Base-by-base conservation (phyloP, 345 rosid species). In the Diplotaxis tenuifolia region DNA sequence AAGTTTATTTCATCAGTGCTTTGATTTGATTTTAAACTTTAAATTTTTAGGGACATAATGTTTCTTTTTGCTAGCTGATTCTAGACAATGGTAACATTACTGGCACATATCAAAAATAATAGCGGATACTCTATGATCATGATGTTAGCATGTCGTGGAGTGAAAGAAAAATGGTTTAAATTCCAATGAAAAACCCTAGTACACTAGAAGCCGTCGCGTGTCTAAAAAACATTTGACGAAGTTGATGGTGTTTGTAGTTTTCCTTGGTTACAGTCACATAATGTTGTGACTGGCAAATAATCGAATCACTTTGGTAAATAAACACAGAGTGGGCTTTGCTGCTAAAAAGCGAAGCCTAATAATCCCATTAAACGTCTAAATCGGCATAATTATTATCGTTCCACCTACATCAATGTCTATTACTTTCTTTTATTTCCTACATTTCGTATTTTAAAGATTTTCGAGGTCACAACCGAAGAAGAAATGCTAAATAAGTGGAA, bases 241-340 rank as follows among this genome's bases (percentile, higher is more conserved):
- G 56, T 42, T 18, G 45, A 50, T 21, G 10, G 1, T 12, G 56
- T 27, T 69, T 12, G 28, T 27, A 18, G 32, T 71, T 8, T 50
- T 71, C 14, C 4, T 14, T 32, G 15, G 50, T 5, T 22, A 70
- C 40, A 9, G 20, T 71, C 38, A 62, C 40, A 32, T 3, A 7
- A 14, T 14, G 21, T 22, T 21, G 60, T 32, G 27, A 49, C 6
- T 50, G 6, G 4, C 32, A 15, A 21, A 32, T 62, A 22, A 52
- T 52, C 28, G 19, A 63, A 63, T 36, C 28, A 53, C 2, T 36
- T 62, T 62, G 28, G 42, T 18, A 32, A 21, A 62, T 36, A 22
- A 62, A 50, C 3, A 32, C 16, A 20, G 22, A 71, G 50, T 31
- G 59, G 74, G 21, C 59, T 59, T 49, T 21, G 22, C 61, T 62